Evolutionary conservation across 495 filamentous ascomycete genomes (phyloP).

Genomic region (Hypoxylon fuscum): DNA sequence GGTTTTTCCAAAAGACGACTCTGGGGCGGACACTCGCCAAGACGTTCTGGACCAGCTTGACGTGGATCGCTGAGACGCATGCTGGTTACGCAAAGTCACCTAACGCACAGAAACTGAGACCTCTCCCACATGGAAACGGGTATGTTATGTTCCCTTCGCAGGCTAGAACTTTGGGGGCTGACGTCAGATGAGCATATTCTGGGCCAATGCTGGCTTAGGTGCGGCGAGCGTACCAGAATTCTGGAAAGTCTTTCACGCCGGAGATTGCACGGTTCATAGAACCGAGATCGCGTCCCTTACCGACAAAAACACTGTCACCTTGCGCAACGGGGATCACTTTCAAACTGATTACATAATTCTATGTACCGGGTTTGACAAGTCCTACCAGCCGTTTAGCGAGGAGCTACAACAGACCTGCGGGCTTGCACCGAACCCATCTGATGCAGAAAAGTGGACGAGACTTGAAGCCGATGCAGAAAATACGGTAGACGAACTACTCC

Average conservation of each 20-base stretch:
- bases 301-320: slow-evolving; percentile 15
- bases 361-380: slow-evolving; percentile 46
- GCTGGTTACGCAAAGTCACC: slow-evolving; percentile 16
- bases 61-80: slow-evolving; percentile 15
- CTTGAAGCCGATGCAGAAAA: slow-evolving; percentile 23
- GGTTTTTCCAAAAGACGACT: slow-evolving; percentile 6
- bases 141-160: background rate
- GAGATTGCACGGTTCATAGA: slow-evolving; percentile 46
- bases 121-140: slow-evolving; percentile 15
- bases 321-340: slow-evolving; percentile 25
- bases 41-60: slow-evolving; percentile 17
- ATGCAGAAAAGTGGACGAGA: slow-evolving; percentile 26
- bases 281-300: slow-evolving; percentile 29
- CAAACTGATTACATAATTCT: slow-evolving; percentile 41
- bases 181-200: slow-evolving; percentile 45
- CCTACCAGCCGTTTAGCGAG: slow-evolving; percentile 27
- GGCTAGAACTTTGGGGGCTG: background rate
- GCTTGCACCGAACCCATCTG: slow-evolving; percentile 10
- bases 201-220: slow-evolving; percentile 50
- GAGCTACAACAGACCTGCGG: slow-evolving; percentile 24
- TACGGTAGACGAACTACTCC: slow-evolving; percentile 27
- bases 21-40: background rate
- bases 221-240: slow-evolving; percentile 46
- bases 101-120: slow-evolving; percentile 23
- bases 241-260: slow-evolving; percentile 50